Base-by-base conservation (phyloP, 208 protist species). In the Crithidia expoeki region DNA sequence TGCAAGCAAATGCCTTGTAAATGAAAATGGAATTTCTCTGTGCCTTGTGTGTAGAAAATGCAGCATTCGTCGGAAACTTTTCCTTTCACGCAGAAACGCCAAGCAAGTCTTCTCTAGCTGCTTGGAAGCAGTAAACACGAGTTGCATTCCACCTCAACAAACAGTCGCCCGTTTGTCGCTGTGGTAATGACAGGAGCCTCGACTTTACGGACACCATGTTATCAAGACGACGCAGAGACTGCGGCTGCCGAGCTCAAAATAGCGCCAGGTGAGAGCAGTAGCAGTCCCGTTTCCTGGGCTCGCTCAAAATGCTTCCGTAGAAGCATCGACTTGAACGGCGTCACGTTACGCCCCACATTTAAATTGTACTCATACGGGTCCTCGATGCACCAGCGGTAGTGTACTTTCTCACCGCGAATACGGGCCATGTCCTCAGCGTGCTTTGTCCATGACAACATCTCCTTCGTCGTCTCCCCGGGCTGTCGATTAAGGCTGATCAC, bases 381-480 rank as follows among this genome's bases (percentile, higher is more conserved):
- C 74, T 97, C 93, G 58, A 97, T 95, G 76, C 93, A 97, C 80
- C 87, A 91, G 28, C 87, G 88, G 55, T 94, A 97, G 73, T 90
- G 68, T 17, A 86, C 56, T 61, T 94, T 93, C 72, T 94, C 92
- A 1, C 83, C 86, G 14, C 82, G 80, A 46, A 91, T 90, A 38
- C 87, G 82, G 6, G 74, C 82, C 79, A 82, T 72, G 60, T 97
- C 90, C 67, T 94, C 89, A n/a, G 79, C 85, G 46, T 81, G 58
- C 62, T 80, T 84, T 28, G 88, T 94, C 90, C 93, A 97, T n/a
- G 76, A 70, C 30, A 97, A 68, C 68, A 79, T 61, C 44, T 86
- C 76, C 65, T 83, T 85, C 34, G 80, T 86, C 49, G 85, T 92
- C 44, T 80, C 77, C 4, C 74, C 75, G 0, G 61, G 28, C 7